Percentiles rank a stretch among this genome's conserved stretches.
Conservation (phyloP, 495 filamentous ascomycete species). For the Annulohypoxylon maeteangense region DNA sequence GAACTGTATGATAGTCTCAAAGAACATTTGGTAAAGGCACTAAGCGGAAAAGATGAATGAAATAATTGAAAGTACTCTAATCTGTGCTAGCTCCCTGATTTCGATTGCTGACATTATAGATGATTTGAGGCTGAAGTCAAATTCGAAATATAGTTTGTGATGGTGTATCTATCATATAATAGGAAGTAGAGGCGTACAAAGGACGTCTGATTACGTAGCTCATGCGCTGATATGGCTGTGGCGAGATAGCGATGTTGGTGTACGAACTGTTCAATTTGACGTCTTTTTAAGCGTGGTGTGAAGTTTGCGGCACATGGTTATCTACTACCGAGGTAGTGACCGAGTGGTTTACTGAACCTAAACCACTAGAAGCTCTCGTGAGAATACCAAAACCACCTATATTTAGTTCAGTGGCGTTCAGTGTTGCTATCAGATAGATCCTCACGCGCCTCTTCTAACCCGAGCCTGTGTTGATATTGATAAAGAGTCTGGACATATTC, state of each 20-base stretch:
- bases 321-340: too few relatives aligned
- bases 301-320: neutral
- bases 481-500: neutral
- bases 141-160: neutral
- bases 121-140: conserved; percentile 24
- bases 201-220: neutral
- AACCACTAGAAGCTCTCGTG: neutral
- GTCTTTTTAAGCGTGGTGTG: neutral
- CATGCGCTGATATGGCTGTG: neutral
- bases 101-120: neutral
- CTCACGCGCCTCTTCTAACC: neutral
- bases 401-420: neutral
- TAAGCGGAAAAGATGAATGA: neutral
- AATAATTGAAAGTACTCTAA: conserved; percentile 4
- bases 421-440: neutral
- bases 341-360: neutral
- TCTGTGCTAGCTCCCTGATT: neutral
- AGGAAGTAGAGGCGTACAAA: neutral
- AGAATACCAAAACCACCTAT: neutral
- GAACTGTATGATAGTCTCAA: conserved; percentile 31
- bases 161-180: neutral
- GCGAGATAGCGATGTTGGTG: neutral
- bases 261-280: too few relatives aligned
- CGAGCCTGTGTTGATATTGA: neutral
- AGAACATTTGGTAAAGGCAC: conserved; percentile 9